These are phyloP conservation scores for Aspergillus fructus DNA, from an alignment of 2,329 filamentous ascomycete species.

Conservation along the genomic window DNA sequence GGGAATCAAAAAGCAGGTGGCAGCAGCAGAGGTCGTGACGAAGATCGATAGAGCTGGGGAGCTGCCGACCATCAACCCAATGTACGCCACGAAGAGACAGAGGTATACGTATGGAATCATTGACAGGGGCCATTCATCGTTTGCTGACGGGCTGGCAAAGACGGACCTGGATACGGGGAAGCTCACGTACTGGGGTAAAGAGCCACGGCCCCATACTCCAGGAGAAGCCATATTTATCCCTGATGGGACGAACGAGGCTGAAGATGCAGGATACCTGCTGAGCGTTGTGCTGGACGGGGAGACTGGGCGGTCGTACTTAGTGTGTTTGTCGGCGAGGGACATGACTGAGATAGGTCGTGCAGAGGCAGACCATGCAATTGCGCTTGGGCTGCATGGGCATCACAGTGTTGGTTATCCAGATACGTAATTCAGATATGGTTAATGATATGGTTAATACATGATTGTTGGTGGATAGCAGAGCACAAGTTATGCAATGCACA, in stretches of 20 bases:
- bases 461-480: too few species aligned
- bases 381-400: conserved; percentile 52
- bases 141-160: conserved; percentile 52
- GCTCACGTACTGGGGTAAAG: conserved; percentile 41
- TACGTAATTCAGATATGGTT: too few species aligned
- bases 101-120: conserved; percentile 49
- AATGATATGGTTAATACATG: too few species aligned
- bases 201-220: conserved; percentile 48
- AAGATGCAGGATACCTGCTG: conserved; percentile 53
- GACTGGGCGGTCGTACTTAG: conserved; percentile 49
- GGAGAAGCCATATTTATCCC: conserved; percentile 53
- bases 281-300: conserved; percentile 52
- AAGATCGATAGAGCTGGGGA: conserved; percentile 27
- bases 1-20: too few species aligned
- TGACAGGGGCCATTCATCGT: conserved; percentile 29
- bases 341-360: conserved; percentile 51
- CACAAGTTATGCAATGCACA: too few species aligned
- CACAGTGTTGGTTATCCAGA: neutral
- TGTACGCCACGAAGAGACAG: conserved; percentile 38
- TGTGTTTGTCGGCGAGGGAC: conserved; percentile 49
- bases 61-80: conserved; percentile 50
- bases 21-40: neutral
- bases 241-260: conserved; percentile 22
- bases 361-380: conserved; percentile 45
- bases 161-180: conserved; percentile 46